These are phyloP conservation scores for Chlorella vulgaris DNA, from an alignment of 139 green algal genomes.

Conservation along the genomic window DNA sequence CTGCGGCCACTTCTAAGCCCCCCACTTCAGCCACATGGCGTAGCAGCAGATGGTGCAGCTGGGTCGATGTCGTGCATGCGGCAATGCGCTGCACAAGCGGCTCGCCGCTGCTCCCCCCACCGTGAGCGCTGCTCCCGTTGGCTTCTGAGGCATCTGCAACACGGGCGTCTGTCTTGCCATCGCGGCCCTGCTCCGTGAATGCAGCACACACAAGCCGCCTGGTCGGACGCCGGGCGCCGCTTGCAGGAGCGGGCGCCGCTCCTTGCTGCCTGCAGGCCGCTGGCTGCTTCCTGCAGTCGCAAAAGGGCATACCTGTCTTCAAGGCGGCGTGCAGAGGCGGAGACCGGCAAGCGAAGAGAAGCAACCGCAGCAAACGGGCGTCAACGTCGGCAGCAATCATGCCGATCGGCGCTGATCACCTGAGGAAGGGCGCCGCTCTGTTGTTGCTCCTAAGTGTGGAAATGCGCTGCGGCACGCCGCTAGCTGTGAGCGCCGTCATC, in stretches of 20 bases:
- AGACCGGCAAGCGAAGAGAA: no score
- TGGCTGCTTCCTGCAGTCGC: neutral
- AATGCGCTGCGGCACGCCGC: no score
- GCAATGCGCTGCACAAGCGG: neutral
- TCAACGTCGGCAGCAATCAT: no score
- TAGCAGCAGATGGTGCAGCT: conserved; percentile 22
- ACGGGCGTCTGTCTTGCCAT: neutral
- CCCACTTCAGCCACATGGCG: neutral
- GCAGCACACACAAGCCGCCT: neutral
- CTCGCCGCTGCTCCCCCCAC: neutral
- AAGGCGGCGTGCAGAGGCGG: no score
- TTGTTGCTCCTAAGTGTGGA: no score
- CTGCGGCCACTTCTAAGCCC: conserved; percentile 13
- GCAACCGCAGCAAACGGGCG: no score
- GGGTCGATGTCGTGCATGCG: neutral
- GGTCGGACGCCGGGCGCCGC: neutral
- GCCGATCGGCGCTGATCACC: no score
- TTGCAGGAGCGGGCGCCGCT: no score
- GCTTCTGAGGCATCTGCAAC: neutral
- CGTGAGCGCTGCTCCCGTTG: neutral
- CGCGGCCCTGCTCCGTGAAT: neutral
- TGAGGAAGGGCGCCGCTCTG: no score
- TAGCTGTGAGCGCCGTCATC: no score
- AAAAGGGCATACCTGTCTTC: no score
- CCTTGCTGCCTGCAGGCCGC: neutral